Base-by-base conservation (phyloP, 257 asterid species). In the Hygrophila difformis region DNA sequence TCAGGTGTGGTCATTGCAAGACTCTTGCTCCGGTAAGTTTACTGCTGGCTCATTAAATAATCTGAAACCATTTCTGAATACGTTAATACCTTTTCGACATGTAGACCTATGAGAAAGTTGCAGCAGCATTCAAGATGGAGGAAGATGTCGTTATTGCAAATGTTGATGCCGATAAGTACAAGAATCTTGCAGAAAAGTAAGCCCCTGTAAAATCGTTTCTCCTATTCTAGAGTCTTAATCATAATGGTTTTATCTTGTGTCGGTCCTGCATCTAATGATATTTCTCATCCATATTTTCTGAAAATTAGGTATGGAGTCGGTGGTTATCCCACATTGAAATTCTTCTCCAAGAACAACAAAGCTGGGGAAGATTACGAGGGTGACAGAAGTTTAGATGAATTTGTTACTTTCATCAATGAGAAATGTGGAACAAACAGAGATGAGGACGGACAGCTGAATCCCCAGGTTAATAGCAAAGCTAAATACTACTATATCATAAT, bases 1-100 rank as follows among this genome's bases (percentile, higher is more conserved):
- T 63, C 76, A 89, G 96, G 97, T 89, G 94, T 47, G 96, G 97
- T 56, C 97, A 89, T 49, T 89, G 95, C 79, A 81, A 88, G 73
- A 71, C 40, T 73, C 94, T 88, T 69, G 97, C 97, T 55, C 67
- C 98, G 46, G 96, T 89, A 73, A 82, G 93, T 73, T 50, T 15
- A 29, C 16, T 31, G 9, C 1, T 31, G 37, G 37, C 9, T 31
- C 9, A 9, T 31, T 31, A 10, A 4, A 31, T 31, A 9, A 31
- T 24, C 37, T 4, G 12, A 31, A 6, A 31, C 11, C 2, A 31
- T 12, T 10, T 1, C 6, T 31, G 37, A 12, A 31, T 4, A 31
- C 5, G 2, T 31, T 3, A 1, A 3, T 31, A 29, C 49, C 47
- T 50, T 51, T 26, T 57, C 47, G 39, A 36, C 59, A 16, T 57